phyloP scores from a whole-genome alignment of 192 early-diverging fungal genomes.

The Kickxella alabastrina region DNA sequence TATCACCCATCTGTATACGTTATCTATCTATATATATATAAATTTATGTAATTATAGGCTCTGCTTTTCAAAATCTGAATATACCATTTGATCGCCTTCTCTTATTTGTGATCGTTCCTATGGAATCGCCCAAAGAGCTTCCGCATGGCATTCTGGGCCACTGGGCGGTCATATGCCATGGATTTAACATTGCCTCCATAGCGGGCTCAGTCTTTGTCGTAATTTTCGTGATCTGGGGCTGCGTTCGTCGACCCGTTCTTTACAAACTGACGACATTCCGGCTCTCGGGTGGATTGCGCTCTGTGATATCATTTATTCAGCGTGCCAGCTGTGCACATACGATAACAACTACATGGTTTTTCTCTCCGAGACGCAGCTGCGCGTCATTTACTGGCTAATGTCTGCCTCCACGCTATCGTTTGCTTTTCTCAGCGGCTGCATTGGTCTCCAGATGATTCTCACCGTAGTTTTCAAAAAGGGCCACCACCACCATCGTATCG shows the following conservation, averaged over 20 bases:
- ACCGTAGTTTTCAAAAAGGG: neutral
- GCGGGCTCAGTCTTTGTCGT: slow-evolving; percentile 26
- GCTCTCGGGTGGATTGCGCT: slow-evolving; percentile 27
- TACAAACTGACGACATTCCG: slow-evolving; percentile 21
- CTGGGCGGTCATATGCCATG: slow-evolving; percentile 43
- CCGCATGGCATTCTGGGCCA: slow-evolving; percentile 36
- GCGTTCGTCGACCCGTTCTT: neutral
- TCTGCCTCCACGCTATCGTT: slow-evolving; percentile 27
- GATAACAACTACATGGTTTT: slow-evolving; percentile 32
- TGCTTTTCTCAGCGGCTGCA: slow-evolving; percentile 23
- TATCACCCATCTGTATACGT: too few relatives aligned
- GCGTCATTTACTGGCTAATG: slow-evolving; percentile 46
- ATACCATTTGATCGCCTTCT: too few relatives aligned
- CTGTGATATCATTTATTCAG: slow-evolving; percentile 41
- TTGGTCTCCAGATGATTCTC: slow-evolving; percentile 25
- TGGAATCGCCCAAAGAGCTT: too few relatives aligned
- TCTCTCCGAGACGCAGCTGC: slow-evolving; percentile 23
- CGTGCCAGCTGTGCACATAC: slow-evolving; percentile 34
- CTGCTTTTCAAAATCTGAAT: too few relatives aligned
- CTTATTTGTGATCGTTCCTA: too few relatives aligned
- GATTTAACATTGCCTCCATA: slow-evolving; percentile 40
- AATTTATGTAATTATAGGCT: too few relatives aligned
- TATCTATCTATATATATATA: too few relatives aligned
- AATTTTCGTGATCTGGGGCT: neutral
- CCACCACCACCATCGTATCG: slow-evolving; percentile 14